Base-by-base conservation (phyloP, 1,139 yeast species). In the Suhomyces taliae region DNA sequence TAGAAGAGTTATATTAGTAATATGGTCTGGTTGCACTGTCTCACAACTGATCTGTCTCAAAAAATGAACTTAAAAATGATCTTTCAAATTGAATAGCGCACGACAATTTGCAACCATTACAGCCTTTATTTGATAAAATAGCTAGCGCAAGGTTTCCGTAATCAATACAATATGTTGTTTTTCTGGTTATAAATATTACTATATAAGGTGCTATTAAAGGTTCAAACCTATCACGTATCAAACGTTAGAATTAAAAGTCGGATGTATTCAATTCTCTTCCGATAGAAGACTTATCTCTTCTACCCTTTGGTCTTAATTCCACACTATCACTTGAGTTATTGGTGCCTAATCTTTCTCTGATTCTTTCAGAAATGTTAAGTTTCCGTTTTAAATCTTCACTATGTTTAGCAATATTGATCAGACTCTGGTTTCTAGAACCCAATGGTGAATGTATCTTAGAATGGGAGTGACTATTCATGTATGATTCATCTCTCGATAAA, bases 351-450 rank as follows among this genome's bases (percentile, higher is more conserved):
- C 62, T 59, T 40, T 74, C 79, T 44, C 79, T 61, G 41, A 74
- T 74, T 10, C 66, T 55, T 43, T 69, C 74, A 10, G 70, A 59
- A 41, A 71, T 57, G 10, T 66, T 56, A 37, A 64, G 56, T 45
- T 70, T 72, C 33, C 65, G 64, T 47, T 62, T 69, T 44, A 64
- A 40, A 35, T 65, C 67, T 34, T 49, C 52, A 8, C 40, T 34
- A 39, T 54, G 38, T 34, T 56, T 56, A 12, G 49, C 48, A 33
- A 73, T 58, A 49, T 69, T 70, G 11, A 64, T 59, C 4, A 57
- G 51, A 4, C 76, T 71, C 8, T 70, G 75, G 41, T 58, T 67
- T 45, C 65, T 61, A 2, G 76, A 68, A 8, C 58, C 56, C 24
- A 62, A 40, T 10, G 44, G 43, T 8, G 59, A 54, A 3, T 57